phyloP scores from a whole-genome alignment of 148 eudicot species.

The Limonium bicolor region DNA sequence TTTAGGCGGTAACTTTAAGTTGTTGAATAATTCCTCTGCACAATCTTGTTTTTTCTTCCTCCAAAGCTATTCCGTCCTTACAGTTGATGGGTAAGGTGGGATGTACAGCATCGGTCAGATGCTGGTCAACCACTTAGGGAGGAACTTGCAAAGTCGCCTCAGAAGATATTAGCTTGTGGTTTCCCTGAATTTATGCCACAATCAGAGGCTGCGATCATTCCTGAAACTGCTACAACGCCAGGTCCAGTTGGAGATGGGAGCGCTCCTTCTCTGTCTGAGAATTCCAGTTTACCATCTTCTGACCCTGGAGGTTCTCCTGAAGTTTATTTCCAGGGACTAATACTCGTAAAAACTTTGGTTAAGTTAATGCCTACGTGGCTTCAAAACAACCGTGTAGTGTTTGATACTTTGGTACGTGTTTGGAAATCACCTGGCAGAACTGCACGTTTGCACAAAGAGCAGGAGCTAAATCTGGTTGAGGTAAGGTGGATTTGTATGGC shows the following conservation, averaged over 20 bases:
- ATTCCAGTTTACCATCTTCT: constrained; percentile 29
- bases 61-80: background rate
- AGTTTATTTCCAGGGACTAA: constrained; percentile 91
- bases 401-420: constrained; percentile 66
- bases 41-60: background rate
- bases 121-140: constrained; percentile 95
- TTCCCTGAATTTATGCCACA: constrained; percentile 59
- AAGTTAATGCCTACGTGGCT: constrained; percentile 95
- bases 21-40: background rate
- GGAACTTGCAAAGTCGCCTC: constrained; percentile 94
- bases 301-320: constrained; percentile 33
- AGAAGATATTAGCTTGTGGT: constrained; percentile 64
- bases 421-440: constrained; percentile 94
- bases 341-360: constrained; percentile 68
- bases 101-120: constrained; percentile 88
- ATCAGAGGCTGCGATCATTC: constrained; percentile 33
- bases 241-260: constrained; percentile 35
- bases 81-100: constrained; percentile 19
- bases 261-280: constrained; percentile 38
- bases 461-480: constrained; percentile 77
- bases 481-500: too few relatives aligned
- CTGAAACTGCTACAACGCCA: constrained; percentile 39
- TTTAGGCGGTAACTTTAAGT: constrained; percentile 50
- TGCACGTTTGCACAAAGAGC: constrained; percentile 77
- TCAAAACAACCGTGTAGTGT: constrained; percentile 65